Evolutionary conservation across 371 early-diverging fungal species (phyloP).

Genomic region (Saksenaea oblongispora): DNA sequence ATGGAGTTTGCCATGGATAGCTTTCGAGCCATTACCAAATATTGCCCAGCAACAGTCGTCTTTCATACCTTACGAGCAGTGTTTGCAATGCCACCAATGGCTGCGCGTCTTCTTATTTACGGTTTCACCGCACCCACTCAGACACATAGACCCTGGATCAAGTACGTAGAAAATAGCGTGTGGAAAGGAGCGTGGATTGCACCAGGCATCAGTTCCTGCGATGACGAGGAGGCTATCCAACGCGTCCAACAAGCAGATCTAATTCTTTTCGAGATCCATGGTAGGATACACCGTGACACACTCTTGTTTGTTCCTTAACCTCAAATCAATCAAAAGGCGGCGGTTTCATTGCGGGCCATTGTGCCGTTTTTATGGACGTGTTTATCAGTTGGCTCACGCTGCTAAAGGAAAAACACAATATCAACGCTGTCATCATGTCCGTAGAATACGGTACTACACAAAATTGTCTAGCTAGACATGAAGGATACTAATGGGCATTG

Average conservation of each 20-base stretch:
- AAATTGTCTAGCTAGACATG: neutral
- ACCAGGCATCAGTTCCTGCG: conserved; percentile 6
- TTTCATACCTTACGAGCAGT: neutral
- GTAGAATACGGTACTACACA: conserved; percentile 20
- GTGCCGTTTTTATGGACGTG: conserved; percentile 28
- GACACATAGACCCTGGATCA: conserved; percentile 20
- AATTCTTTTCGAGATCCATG: conserved; percentile 24
- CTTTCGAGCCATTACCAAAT: conserved; percentile 19
- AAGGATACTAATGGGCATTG: neutral
- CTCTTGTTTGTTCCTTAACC: neutral
- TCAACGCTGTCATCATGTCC: conserved; percentile 23
- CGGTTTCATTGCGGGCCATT: conserved; percentile 26
- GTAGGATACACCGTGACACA: neutral
- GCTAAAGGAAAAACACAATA: conserved; percentile 14
- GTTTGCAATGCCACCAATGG: conserved; percentile 9
- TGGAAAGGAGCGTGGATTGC: conserved; percentile 36
- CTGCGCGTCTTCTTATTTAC: conserved; percentile 13
- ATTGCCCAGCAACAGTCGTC: neutral
- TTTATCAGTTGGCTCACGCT: conserved; percentile 13
- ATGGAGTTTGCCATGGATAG: conserved; percentile 15
- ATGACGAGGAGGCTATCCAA: conserved; percentile 12
- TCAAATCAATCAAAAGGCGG: conserved; percentile 17
- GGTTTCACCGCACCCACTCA: conserved; percentile 19
- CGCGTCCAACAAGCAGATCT: conserved; percentile 19
- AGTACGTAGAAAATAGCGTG: conserved; percentile 4